phyloP scores from a whole-genome alignment of 2,329 filamentous ascomycete genomes.

The Penicillium expansum region DNA sequence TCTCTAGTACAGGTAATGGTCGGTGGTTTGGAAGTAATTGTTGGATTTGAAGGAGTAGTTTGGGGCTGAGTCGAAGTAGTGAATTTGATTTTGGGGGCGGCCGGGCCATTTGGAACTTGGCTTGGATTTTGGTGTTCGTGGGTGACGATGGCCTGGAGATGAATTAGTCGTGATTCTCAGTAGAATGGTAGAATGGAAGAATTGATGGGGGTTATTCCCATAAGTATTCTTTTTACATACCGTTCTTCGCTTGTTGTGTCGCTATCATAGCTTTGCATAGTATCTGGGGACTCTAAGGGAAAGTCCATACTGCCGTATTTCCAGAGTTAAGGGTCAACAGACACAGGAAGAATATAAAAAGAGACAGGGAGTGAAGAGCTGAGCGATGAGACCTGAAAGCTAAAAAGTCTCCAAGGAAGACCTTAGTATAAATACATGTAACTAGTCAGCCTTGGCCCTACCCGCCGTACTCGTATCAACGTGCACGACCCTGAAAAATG shows the following conservation, averaged over 20 bases:
- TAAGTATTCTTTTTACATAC: constrained; percentile 11
- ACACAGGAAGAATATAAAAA: background rate
- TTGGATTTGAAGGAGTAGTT: constrained; percentile 35
- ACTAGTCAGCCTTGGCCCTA: constrained; percentile 3
- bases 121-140: constrained; percentile 20
- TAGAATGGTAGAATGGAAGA: background rate
- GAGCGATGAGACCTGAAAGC: background rate
- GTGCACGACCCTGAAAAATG: constrained; percentile 10
- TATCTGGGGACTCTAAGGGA: constrained; percentile 10
- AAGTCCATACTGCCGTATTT: background rate
- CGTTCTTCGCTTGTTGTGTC: constrained; percentile 23
- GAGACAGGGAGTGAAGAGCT: background rate
- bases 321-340: background rate
- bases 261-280: constrained; percentile 19
- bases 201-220: background rate
- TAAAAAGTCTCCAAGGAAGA: background rate
- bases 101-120: constrained; percentile 30
- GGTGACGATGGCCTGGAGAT: constrained; percentile 6
- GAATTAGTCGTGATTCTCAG: background rate
- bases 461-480: constrained; percentile 19
- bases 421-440: background rate
- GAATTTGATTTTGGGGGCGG: constrained; percentile 30
- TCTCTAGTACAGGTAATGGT: constrained; percentile 31
- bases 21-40: constrained; percentile 26
- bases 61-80: constrained; percentile 27